These are phyloP conservation scores for Stentor coeruleus DNA, from an alignment of 73 alveolate species.

Conservation along the genomic window DNA sequence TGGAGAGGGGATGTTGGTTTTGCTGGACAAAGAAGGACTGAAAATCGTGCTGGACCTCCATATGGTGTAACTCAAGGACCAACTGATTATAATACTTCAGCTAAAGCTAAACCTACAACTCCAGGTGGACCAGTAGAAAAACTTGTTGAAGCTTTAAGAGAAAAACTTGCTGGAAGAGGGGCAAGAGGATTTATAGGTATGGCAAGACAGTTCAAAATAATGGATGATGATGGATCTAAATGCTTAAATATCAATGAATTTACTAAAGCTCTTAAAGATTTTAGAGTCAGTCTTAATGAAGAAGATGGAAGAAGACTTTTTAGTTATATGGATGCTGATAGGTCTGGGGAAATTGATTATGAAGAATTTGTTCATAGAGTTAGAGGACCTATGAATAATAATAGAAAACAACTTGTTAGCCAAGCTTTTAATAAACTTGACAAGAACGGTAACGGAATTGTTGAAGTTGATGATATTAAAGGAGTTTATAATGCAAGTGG, in stretches of 20 bases:
- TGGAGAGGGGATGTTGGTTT: no score
- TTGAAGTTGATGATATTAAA: conserved; percentile 64
- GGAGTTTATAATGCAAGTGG: conserved; percentile 64
- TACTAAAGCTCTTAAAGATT: conserved; percentile 73
- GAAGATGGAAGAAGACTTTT: conserved; percentile 62
- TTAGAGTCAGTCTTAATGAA: conserved; percentile 61
- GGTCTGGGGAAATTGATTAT: conserved; percentile 72
- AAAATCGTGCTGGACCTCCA: no score
- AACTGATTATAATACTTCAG: no score
- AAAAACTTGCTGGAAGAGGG: conserved; percentile 72
- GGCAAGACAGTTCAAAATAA: conserved; percentile 67
- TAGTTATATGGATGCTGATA: conserved; percentile 67
- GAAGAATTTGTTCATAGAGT: conserved; percentile 71
- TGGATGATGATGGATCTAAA: conserved; percentile 82
- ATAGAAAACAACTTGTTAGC: conserved; percentile 57
- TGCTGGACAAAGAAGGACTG: no score
- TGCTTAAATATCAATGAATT: conserved; percentile 62
- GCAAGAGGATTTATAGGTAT: conserved; percentile 86
- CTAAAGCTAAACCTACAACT: no score
- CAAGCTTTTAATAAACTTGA: conserved; percentile 81
- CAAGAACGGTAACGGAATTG: conserved; percentile 62
- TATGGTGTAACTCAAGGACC: no score
- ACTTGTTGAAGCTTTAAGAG: conserved; percentile 58
- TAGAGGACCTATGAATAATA: conserved; percentile 76
- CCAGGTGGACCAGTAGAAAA: no score